Conservation (phyloP, 176 grass and related monocot genomes). For the Eragrostis nindensis region DNA sequence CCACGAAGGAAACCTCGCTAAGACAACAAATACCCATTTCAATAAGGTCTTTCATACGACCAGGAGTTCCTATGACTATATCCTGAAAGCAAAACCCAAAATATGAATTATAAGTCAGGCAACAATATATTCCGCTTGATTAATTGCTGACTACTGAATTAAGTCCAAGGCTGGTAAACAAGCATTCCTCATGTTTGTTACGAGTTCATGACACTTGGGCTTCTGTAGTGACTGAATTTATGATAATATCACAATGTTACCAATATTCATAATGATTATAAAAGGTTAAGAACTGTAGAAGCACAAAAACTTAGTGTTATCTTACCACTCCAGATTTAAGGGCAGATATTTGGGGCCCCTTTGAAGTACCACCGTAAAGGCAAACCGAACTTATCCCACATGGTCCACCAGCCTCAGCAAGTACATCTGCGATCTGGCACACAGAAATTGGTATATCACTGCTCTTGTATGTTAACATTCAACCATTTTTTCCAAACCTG, state of each 20-base stretch:
- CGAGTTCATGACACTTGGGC: neutral
- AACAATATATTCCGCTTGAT: constrained; percentile 1
- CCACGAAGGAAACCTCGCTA: constrained; percentile 89
- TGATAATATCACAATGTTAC: constrained; percentile 10
- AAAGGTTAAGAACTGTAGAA: neutral
- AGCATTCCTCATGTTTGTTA: neutral
- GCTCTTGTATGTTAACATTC: constrained; percentile 19
- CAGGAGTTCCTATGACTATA: constrained; percentile 95
- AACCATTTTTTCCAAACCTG: neutral
- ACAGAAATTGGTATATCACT: constrained; percentile 22
- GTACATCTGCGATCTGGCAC: constrained; percentile 86
- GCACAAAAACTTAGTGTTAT: constrained; percentile 21
- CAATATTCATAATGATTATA: constrained; percentile 2
- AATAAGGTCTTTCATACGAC: constrained; percentile 97
- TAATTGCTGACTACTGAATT: constrained; percentile 8
- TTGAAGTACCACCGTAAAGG: constrained; percentile 93
- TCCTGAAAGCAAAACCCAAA: constrained; percentile 65
- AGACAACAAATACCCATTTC: constrained; percentile 86
- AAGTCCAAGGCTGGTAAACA: neutral
- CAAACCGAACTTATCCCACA: constrained; percentile 87
- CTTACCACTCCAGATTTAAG: constrained; percentile 98
- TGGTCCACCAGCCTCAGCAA: constrained; percentile 76
- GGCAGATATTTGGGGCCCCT: constrained; percentile 93
- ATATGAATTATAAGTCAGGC: neutral
- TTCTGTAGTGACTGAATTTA: neutral